Percentiles rank a stretch among this genome's conserved stretches.
These are phyloP conservation scores for Ogataea philodendri DNA, from an alignment of 805 yeast species.

Conservation along the genomic window DNA sequence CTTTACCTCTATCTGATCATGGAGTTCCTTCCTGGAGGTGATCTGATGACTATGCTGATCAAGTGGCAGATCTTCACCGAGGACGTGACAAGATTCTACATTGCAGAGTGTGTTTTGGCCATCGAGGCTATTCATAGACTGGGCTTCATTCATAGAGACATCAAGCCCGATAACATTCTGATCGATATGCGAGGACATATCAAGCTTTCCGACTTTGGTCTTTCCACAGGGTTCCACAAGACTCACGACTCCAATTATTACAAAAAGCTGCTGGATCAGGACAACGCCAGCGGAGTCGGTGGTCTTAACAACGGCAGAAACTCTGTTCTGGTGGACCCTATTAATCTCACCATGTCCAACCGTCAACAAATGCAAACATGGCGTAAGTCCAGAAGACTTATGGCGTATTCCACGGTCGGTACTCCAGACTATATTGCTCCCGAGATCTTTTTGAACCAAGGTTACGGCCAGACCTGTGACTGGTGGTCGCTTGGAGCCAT, in stretches of 20 bases:
- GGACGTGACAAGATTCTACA: conserved; percentile 87
- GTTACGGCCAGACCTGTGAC: conserved; percentile 95
- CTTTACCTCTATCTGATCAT: conserved; percentile 72
- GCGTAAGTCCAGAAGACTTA: conserved; percentile 85
- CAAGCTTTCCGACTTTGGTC: conserved; percentile 69
- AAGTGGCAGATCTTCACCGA: conserved; percentile 93
- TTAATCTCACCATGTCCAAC: conserved; percentile 91
- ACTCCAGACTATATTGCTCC: conserved; percentile 97
- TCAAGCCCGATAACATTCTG: conserved; percentile 90
- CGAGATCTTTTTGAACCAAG: conserved; percentile 87
- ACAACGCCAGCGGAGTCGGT: conserved; percentile 30
- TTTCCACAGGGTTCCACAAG: conserved; percentile 88
- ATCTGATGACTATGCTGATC: conserved; percentile 91
- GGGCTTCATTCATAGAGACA: conserved; percentile 95
- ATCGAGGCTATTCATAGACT: conserved; percentile 91
- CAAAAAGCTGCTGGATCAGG: conserved; percentile 74
- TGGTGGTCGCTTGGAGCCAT: conserved; percentile 98
- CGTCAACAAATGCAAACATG: conserved; percentile 94
- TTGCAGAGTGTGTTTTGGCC: conserved; percentile 95
- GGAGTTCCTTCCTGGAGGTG: conserved; percentile 85
- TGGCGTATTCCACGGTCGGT: conserved; percentile 97
- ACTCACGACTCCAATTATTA: conserved; percentile 90
- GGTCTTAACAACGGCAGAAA: conserved; percentile 48
- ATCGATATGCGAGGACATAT: conserved; percentile 66
- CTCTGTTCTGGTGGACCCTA: conserved; percentile 88